Conservation (phyloP, 176 grass and related monocot genomes). For the Alloteropsis semialata region DNA sequence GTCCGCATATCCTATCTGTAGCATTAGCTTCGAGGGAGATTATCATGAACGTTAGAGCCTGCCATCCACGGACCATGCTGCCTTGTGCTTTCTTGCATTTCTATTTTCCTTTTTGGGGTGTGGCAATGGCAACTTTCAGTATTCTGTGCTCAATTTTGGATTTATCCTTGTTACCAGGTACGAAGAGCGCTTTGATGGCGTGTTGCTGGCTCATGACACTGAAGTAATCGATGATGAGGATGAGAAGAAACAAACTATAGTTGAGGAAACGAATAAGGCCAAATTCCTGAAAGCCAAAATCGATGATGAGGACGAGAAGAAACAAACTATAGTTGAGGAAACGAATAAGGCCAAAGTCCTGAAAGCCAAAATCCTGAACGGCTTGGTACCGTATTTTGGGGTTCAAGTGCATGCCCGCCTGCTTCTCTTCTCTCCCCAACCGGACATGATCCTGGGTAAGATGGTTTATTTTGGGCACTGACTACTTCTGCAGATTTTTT, state of each 20-base stretch:
- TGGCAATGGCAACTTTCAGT: background rate
- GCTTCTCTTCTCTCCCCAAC: conserved; percentile 78
- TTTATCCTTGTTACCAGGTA: conserved; percentile 46
- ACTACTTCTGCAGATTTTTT: background rate
- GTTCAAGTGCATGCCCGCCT: conserved; percentile 49
- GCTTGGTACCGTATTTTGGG: conserved; percentile 68
- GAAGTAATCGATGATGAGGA: background rate
- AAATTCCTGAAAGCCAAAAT: background rate
- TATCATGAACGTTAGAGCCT: background rate
- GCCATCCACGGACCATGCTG: background rate
- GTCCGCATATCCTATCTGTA: background rate
- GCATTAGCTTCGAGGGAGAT: background rate
- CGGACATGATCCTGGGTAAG: conserved; percentile 73
- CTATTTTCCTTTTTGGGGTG: background rate
- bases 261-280: conserved; percentile 20
- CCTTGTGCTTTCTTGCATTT: background rate
- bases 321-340: background rate
- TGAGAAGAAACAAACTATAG: background rate
- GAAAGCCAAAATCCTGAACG: conserved; percentile 60
- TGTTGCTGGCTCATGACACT: conserved; percentile 57
- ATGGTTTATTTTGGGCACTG: background rate
- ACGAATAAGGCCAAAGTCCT: conserved; percentile 29
- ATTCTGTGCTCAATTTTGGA: background rate
- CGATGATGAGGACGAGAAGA: background rate
- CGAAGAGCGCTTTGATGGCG: conserved; percentile 74